phyloP scores from a whole-genome alignment of 305 asterid genomes.

The Monarda citriodora region DNA sequence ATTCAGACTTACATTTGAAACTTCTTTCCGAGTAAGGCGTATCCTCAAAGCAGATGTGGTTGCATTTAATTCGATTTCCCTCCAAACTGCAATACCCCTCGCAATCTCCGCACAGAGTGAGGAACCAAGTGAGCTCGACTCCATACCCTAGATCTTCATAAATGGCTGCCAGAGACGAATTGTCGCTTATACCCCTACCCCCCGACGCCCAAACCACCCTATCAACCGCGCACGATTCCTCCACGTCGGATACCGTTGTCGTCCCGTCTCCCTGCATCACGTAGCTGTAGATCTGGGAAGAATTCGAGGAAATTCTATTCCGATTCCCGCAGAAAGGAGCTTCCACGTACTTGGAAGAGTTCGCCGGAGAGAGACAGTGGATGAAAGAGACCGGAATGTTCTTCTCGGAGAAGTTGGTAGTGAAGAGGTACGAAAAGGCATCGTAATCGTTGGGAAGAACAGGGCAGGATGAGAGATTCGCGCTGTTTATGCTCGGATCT shows the following conservation, averaged over 20 bases:
- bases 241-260: constrained; percentile 28
- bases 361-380: constrained; percentile 27
- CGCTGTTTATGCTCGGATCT: constrained; percentile 29
- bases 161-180: constrained; percentile 36
- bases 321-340: constrained; percentile 42
- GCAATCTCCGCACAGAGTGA: constrained; percentile 47
- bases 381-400: constrained; percentile 25
- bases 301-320: constrained; percentile 21
- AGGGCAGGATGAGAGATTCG: constrained; percentile 42
- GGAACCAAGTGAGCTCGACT: constrained; percentile 64
- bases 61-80: constrained; percentile 38
- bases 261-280: constrained; percentile 24
- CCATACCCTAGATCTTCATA: constrained; percentile 55
- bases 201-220: constrained; percentile 28
- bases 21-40: constrained; percentile 28
- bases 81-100: constrained; percentile 46
- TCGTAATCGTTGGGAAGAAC: constrained; percentile 17
- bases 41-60: constrained; percentile 35
- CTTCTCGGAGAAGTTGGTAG: neutral
- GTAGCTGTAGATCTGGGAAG: constrained; percentile 34
- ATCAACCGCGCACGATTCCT: constrained; percentile 47
- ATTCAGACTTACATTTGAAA: constrained; percentile 39
- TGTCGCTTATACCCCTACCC: constrained; percentile 17
- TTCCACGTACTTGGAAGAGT: constrained; percentile 21
- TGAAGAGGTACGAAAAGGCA: constrained; percentile 20